A percentile compares a stretch with the other conserved stretches of the same genome.
phyloP scores from a whole-genome alignment of 768 basidiomycete species.

The Rhizopogon rudus region DNA sequence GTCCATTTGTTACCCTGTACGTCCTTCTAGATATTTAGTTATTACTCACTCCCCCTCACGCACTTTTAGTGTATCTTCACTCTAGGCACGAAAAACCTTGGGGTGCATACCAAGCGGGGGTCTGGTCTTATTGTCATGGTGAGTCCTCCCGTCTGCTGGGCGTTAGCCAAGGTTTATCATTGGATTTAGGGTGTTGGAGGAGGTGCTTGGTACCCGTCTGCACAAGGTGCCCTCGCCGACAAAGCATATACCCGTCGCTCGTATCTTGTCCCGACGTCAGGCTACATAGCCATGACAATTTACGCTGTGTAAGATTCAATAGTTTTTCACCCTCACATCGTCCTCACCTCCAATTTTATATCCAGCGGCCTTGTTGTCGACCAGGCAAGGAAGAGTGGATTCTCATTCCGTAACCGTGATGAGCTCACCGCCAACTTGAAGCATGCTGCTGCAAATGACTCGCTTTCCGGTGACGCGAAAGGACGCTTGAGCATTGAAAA shows the following conservation, averaged over 20 bases:
- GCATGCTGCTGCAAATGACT: not conserved
- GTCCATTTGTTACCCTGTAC: conserved; percentile 65
- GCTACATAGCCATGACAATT: conserved; percentile 52
- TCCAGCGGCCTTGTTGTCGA: conserved; percentile 50
- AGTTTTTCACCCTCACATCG: not conserved
- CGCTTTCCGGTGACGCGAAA: not conserved
- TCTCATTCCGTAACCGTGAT: conserved; percentile 47
- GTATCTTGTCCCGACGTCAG: conserved; percentile 56
- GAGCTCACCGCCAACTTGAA: conserved; percentile 27
- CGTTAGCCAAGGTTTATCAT: conserved; percentile 1
- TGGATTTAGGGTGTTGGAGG: conserved; percentile 47
- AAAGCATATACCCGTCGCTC: conserved; percentile 43
- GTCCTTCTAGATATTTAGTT: conserved; percentile 10
- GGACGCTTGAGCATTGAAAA: conserved; percentile 2
- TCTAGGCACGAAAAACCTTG: conserved; percentile 59
- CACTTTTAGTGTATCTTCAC: conserved; percentile 51
- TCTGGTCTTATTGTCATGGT: conserved; percentile 65
- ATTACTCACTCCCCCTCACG: not conserved
- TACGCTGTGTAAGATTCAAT: conserved; percentile 23
- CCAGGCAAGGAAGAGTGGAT: conserved; percentile 44
- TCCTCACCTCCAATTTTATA: not conserved
- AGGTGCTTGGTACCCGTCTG: conserved; percentile 66
- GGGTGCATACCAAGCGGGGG: conserved; percentile 53
- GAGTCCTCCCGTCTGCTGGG: not conserved
- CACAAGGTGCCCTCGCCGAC: conserved; percentile 54